Base-by-base conservation (phyloP, 1,284 basidiomycete genomes). In the Pseudozyma pruni region DNA sequence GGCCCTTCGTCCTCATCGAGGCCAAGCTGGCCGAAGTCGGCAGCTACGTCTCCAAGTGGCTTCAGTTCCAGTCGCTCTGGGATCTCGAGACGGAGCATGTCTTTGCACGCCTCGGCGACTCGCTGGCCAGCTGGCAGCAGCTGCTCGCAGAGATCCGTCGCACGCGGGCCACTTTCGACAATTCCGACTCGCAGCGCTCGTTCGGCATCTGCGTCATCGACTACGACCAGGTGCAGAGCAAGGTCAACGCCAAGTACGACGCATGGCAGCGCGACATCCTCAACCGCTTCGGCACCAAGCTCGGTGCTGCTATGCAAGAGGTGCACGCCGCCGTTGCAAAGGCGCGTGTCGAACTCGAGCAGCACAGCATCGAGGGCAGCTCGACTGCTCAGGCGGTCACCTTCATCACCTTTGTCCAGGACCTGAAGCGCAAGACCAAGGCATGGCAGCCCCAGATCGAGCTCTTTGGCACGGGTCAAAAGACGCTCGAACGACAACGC, bases 361-460 rank as follows among this genome's bases (percentile, higher is more conserved):
- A 93, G 61, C 89, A 92, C 77, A 90, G 90, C 42, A 92, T 93
- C 83, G 75, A 75, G 33, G 67, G 72, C 56, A 72, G 75, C 42
- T 87, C 87, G 53, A 98, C 96, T 80, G 95, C 94, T 35, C 94
- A 94, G 66, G 94, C 96, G 81, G 96, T 99, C 72, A 91, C 92
- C 1, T 97, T 98, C 84, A 98, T 99, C 84, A 99, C 96, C 22
- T 97, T 97, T 81, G 94, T 98, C 1, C 95, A 98, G 84, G 94
- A 98, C 86, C 88, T 98, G 74, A 98, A 98, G 86, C 90, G 91
- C 82, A 96, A 94, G 86, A 92, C 93, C 57, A 92, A 93, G 84
- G 87, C 89, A 87, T 98, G 96, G 96, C 90, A 89, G n/a, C 92
- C 94, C 16, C 91, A 95, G 87, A 94, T 98, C 81, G 92, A 94